These are phyloP conservation scores for Solanum neorickii DNA, from an alignment of 257 asterid genomes.

Conservation along the genomic window DNA sequence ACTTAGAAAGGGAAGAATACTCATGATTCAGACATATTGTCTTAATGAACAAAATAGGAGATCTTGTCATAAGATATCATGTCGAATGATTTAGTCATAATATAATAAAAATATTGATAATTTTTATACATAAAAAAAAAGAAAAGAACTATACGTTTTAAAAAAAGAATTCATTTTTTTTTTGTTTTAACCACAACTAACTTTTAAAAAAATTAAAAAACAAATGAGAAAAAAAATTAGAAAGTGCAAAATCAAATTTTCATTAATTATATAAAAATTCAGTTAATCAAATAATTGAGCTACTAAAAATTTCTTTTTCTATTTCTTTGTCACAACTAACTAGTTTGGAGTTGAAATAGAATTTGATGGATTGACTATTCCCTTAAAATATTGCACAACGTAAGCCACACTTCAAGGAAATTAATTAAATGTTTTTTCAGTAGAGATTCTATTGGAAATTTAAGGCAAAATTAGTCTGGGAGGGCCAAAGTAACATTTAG, in stretches of 20 bases:
- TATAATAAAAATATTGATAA: neutral
- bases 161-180: no score
- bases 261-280: accelerated
- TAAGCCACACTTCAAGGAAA: neutral
- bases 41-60: neutral
- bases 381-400: neutral
- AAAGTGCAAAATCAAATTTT: accelerated
- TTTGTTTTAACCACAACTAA: no score
- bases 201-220: no score
- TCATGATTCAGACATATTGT: neutral
- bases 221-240: accelerated
- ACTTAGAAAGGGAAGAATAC: neutral
- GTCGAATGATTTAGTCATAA: neutral
- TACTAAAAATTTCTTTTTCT: no score
- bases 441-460: neutral
- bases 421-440: neutral
- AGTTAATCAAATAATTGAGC: neutral
- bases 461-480: neutral
- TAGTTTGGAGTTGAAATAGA: neutral
- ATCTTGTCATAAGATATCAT: neutral
- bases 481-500: neutral
- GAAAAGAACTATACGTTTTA: no score
- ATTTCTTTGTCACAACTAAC: neutral
- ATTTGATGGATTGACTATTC: neutral
- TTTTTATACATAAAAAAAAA: no score